A percentile compares a stretch with the other conserved stretches of the same genome.
Evolutionary conservation across 495 filamentous ascomycete species (phyloP).

Genomic region (Friedmanniomyces simplex): DNA sequence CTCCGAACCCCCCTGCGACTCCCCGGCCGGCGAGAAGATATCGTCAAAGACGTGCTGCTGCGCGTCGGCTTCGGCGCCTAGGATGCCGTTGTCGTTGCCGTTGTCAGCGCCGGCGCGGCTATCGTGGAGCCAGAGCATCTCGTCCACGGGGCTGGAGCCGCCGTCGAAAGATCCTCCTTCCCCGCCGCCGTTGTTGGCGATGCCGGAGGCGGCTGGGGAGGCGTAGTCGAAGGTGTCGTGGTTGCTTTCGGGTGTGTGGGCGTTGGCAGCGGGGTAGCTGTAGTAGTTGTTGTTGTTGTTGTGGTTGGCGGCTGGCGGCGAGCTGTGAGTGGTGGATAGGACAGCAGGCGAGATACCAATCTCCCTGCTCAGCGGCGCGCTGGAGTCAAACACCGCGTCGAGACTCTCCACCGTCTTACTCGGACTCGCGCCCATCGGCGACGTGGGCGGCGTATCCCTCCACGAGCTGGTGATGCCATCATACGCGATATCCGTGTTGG

Average conservation of each 20-base stretch:
- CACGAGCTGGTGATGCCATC: neutral
- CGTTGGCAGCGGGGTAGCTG: neutral
- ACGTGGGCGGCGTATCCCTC: slow-evolving; percentile 18
- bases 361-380: neutral
- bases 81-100: neutral
- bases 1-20: neutral
- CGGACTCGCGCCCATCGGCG: slow-evolving; percentile 3
- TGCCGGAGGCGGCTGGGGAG: neutral
- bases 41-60: neutral
- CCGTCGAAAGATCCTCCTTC: slow-evolving; percentile 9
- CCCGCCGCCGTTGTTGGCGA: neutral
- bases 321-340: slow-evolving; percentile 1
- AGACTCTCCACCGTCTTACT: slow-evolving; percentile 1
- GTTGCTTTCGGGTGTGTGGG: neutral
- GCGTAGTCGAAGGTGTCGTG: neutral
- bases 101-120: too few relatives aligned
- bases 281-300: neutral
- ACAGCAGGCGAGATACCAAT: slow-evolving; percentile 7
- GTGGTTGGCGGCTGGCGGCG: neutral
- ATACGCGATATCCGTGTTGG: neutral
- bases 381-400: neutral
- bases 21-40: neutral
- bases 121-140: neutral
- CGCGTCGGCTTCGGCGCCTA: neutral
- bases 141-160: slow-evolving; percentile 2